Evolutionary conservation across 768 basidiomycete genomes (phyloP), one percentile per base, ranked within the genome.

Genomic region (Termitomyces sp.): DNA sequence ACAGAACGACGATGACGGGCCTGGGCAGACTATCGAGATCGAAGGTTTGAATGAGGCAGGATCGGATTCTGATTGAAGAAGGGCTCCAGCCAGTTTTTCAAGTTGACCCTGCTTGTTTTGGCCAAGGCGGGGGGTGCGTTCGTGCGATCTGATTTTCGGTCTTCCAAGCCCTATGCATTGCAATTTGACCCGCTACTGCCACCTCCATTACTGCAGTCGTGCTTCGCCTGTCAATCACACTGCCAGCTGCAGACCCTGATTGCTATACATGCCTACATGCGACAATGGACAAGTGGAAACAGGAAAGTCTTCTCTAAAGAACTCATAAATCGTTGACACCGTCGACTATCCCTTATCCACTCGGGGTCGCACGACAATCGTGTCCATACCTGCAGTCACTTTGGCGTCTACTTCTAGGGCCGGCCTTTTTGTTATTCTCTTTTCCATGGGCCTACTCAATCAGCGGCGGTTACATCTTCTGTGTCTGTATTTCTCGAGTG

Each of bases 1-100:
- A 49, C 79, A 72, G 22, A 72, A 72, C 28, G 74, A 70, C 30
- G 20, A 1, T 10, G 71, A 72, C 40, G 71, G 73, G 32, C 67
- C 68, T 56, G 76, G 65, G 54, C 69, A 69, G 9, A 72, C 70
- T 40, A 71, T 87, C 57, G 76, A 85, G 64, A 87, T 88, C 56
- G 87, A 88, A 71, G 86, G 84, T 40, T 69, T 88, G 32, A 52
- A 49, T 32, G 57, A 49, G 20, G 50, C 43, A 20, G 56, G 20
- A 20, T 52, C 71, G 22, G 74, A 75, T 54, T 71, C 72, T 52
- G 75, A 71, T 49, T 65, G 67, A 55, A 65, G 71, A 66, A 71
- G 60, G n/a, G 64, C 38, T 5, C 3, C 11, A 62, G 43, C 10
- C 67, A 62, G 43, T 30, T 32, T 55, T 55, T 53, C 13, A 18